Percentiles rank a stretch among this genome's conserved stretches.
phyloP scores from a whole-genome alignment of 345 rosid species.

The Schrenkiella parvula region DNA sequence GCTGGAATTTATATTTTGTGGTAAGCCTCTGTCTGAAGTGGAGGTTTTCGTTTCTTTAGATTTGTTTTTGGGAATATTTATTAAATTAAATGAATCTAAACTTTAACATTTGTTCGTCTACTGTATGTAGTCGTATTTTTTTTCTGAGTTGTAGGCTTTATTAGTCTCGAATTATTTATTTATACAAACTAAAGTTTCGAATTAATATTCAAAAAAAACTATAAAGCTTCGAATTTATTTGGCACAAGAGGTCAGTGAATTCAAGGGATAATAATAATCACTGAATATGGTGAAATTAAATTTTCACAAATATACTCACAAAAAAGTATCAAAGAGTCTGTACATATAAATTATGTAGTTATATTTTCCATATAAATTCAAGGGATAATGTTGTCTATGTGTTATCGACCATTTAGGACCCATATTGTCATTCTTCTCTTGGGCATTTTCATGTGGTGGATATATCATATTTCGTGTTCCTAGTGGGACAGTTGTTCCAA shows the following conservation, averaged over 20 bases:
- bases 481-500: slow-evolving; percentile 29
- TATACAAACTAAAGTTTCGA: neutral
- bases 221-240: neutral
- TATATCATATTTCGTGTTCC: slow-evolving; percentile 12
- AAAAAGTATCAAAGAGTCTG: neutral
- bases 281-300: neutral
- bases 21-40: slow-evolving; percentile 1
- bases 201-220: too few species aligned
- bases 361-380: slow-evolving; percentile 13
- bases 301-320: neutral
- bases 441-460: slow-evolving; percentile 32
- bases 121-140: neutral
- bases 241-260: neutral
- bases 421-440: slow-evolving; percentile 23
- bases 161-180: neutral
- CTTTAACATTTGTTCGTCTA: neutral
- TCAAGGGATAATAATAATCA: neutral
- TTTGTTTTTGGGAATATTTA: slow-evolving; percentile 12
- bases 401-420: slow-evolving; percentile 32
- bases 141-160: slow-evolving; percentile 19
- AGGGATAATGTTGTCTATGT: slow-evolving; percentile 33
- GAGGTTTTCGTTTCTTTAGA: neutral
- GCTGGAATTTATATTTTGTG: neutral
- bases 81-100: neutral
- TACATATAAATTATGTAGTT: neutral